These are phyloP conservation scores for Sicyos baderoa DNA, from an alignment of 306 rosid genomes.

Conservation along the genomic window DNA sequence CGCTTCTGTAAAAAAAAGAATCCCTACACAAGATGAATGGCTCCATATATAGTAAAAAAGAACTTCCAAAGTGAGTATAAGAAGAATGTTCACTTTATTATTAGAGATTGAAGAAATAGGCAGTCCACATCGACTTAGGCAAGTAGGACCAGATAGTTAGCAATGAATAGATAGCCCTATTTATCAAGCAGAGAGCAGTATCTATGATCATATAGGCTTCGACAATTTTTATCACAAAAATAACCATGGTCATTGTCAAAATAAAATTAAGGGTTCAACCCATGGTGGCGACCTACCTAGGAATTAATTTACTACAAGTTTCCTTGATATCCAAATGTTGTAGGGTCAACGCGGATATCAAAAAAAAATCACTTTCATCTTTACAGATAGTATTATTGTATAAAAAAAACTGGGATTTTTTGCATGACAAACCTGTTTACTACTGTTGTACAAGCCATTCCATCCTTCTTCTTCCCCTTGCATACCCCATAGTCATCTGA, in stretches of 20 bases:
- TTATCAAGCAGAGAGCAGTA: neutral
- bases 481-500: slow-evolving; percentile 87
- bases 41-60: neutral
- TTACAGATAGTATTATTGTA: too few relatives aligned
- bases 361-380: too few relatives aligned
- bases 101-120: slow-evolving; percentile 1
- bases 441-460: slow-evolving; percentile 59
- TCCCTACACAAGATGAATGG: neutral
- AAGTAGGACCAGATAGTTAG: slow-evolving; percentile 6
- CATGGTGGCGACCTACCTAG: too few relatives aligned
- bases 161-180: neutral
- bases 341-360: too few relatives aligned
- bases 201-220: neutral
- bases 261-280: too few relatives aligned
- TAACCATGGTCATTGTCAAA: neutral
- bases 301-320: too few relatives aligned
- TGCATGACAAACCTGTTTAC: slow-evolving; percentile 52
- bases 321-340: too few relatives aligned
- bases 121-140: neutral
- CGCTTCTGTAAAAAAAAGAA: slow-evolving; percentile 4
- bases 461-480: slow-evolving; percentile 68
- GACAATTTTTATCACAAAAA: neutral
- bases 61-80: neutral
- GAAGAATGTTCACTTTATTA: neutral
- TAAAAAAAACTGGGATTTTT: neutral